Evolutionary conservation across 176 grass and related monocot genomes (phyloP).

Genomic region (Triticum monococcum): DNA sequence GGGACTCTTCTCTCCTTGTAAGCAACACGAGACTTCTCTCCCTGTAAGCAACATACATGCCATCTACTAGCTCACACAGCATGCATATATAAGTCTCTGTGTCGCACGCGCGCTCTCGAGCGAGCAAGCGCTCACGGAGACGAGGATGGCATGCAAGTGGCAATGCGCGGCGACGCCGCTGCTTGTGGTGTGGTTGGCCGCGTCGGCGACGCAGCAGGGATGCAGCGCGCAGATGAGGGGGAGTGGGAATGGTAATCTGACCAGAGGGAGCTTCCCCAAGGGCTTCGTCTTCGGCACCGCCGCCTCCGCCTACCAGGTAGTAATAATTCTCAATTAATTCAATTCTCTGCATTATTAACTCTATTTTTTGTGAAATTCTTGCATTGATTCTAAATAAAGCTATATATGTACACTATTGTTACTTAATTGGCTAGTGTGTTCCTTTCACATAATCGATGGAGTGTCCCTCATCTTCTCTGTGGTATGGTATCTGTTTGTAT

Average conservation of each 20-base stretch:
- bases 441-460: no score
- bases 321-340: background rate
- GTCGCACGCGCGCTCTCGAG: background rate
- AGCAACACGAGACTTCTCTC: background rate
- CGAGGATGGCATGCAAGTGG: background rate
- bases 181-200: background rate
- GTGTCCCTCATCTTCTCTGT: no score
- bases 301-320: slow-evolving; percentile 70
- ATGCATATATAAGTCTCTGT: background rate
- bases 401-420: no score
- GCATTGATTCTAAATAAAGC: no score
- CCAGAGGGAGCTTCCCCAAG: slow-evolving; percentile 55
- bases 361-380: background rate
- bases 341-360: background rate
- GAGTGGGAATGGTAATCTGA: background rate
- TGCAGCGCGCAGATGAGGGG: background rate
- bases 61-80: background rate
- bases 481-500: no score
- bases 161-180: background rate
- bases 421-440: no score
- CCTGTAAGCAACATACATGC: background rate
- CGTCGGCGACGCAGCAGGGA: no score
- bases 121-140: no score
- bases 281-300: slow-evolving; percentile 75
- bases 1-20: background rate